Base-by-base conservation (phyloP, 1,284 basidiomycete genomes). In the Leucoagaricus sp. region DNA sequence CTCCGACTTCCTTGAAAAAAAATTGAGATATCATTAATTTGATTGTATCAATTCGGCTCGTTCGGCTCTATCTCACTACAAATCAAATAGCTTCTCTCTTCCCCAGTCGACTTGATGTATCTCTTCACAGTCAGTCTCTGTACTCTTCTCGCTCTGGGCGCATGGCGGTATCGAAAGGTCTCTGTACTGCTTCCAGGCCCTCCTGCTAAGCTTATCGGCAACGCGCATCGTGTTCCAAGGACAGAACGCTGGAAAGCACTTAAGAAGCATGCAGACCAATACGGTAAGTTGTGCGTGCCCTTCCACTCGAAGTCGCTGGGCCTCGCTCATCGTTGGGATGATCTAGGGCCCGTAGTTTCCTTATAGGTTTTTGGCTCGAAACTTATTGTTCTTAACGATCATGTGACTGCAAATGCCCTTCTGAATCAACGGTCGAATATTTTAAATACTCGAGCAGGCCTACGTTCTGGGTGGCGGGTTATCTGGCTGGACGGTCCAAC, bases 381-480 rank as follows among this genome's bases (percentile, higher is more conserved):
- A 66, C 63, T n/a, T 15, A 64, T 75, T 25, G 59, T 75, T 10
- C 57, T 76, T 19, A 74, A 73, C 60, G 65, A 67, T 19, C 58
- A 57, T 5, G 65, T 70, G 50, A 66, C 63, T 4, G 69, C 64
- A 2, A 50, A 61, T 15, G 71, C 72, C 34, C 64, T 75, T 7
- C 58, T 76, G 23, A 71, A 73, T 19, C 51, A 58, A 2, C 66
- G 70, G 7, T 71, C 73, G 1, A 47, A 57, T 6, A 67, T 71
- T 19, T 38, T n/a, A n/a, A n/a, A n/a, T 72, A 72, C 56, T 71
- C 71, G 31, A 69, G 72, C 45, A 62, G 74, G 28, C 71, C 72
- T 1, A 47, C 52, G 6, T 40, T 55, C 34, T 63, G 63, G 64
- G 65, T 72, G 60, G 29, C 40, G 5, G 63, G 62, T 10, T 61